Percentiles rank a stretch among this genome's conserved stretches.
Conservation (phyloP, 257 asterid species). For the Primulina tabacum region DNA sequence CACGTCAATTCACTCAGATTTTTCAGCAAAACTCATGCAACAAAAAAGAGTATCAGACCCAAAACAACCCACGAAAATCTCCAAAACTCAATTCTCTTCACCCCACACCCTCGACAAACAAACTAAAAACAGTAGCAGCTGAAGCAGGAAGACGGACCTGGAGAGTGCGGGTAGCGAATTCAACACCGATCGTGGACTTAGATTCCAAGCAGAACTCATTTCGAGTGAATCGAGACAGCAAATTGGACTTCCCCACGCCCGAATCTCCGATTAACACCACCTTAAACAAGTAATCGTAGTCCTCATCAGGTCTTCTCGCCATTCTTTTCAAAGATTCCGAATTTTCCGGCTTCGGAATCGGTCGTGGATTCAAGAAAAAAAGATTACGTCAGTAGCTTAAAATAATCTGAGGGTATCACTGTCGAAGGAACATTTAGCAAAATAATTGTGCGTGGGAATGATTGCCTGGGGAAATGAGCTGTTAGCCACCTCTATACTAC, state of each 20-base stretch:
- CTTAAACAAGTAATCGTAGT: constrained; percentile 69
- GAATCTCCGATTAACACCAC: constrained; percentile 70
- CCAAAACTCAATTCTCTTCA: not conserved
- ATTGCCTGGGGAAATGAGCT: constrained; percentile 13
- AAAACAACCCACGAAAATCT: not conserved
- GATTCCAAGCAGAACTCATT: constrained; percentile 70
- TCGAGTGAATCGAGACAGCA: constrained; percentile 66
- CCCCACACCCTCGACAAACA: constrained; percentile 3
- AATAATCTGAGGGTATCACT: not conserved
- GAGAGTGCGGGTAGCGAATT: constrained; percentile 71
- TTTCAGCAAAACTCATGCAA: not conserved
- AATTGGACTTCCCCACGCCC: constrained; percentile 66
- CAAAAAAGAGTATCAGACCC: not conserved
- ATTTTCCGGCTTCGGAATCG: constrained; percentile 9
- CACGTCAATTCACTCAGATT: not conserved
- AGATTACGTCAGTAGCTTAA: too few species aligned
- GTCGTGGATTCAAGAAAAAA: not conserved
- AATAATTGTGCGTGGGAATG: not conserved
- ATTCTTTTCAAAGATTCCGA: constrained; percentile 11
- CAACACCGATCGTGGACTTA: constrained; percentile 73
- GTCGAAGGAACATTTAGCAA: not conserved
- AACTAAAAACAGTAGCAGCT: not conserved
- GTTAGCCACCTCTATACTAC: not conserved
- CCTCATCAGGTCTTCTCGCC: constrained; percentile 73
- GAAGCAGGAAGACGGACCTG: constrained; percentile 36